Base-by-base conservation (phyloP, 202 grass and related monocot species). In the Saccharum hybrid region DNA sequence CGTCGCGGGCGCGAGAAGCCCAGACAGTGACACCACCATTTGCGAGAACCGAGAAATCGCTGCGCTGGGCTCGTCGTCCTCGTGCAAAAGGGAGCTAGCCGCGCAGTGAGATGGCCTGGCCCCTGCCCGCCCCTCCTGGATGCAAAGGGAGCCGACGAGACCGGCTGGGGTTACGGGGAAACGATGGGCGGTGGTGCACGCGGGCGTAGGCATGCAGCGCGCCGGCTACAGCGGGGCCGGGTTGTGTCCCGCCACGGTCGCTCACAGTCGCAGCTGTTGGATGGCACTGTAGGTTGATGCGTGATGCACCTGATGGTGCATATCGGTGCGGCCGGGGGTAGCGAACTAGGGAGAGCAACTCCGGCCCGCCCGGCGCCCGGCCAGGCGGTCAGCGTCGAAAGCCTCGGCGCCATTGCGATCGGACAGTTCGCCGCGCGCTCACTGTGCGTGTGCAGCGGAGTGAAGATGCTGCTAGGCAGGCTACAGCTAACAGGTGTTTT, bases 121-220 rank as follows among this genome's bases (percentile, higher is more conserved):
- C 42, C 33, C 11, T 23, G 76, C 57, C 59, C 82, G 23, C 72
- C 66, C 45, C 36, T 34, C 33, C 33, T 30, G 18, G 71, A 16
- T 72, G 87, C 80, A 67, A 77, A 51, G 40, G 30, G 16, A 52
- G 30, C 34, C 16, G 40, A 6, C 64, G 36, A 10, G 37, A 10
- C 31, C 75, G 49, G 54, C 85, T n/a, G n/a, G n/a, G n/a, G n/a
- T n/a, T 28, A 45, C 7, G 68, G 73, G 66, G 43, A 64, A 82
- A 72, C 63, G 72, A 48, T 10, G 68, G 39, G 45, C 13, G 12
- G 45, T 22, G 51, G 19, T 34, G 38, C 28, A 22, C 40, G 2
- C 43, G 52, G 51, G 51, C 37, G 37, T 8, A 28, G 28, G 28
- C 28, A 39, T 1, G 34, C 34, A 36, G 34, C 66, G 19, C 1